Conservation (phyloP, 1,139 yeast species). For the Blastobotrys aristatus region DNA sequence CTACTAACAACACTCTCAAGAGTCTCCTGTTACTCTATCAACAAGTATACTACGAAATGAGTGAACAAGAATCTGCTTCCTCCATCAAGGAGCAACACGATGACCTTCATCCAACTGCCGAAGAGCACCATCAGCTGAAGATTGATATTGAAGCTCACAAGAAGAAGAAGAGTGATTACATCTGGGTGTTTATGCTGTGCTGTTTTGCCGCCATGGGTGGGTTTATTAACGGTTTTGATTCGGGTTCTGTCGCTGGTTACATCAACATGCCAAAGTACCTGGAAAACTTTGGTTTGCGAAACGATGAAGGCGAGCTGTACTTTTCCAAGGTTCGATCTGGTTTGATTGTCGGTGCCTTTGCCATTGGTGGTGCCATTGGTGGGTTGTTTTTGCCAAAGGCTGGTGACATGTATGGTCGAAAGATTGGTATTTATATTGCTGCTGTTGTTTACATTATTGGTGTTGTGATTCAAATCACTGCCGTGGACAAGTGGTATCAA, state of each 20-base stretch:
- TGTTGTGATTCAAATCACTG: not conserved
- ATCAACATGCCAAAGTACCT: conserved; percentile 63
- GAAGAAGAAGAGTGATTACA: conserved; percentile 9
- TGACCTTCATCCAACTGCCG: conserved; percentile 1
- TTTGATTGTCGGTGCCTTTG: conserved; percentile 48
- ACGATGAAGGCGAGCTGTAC: conserved; percentile 23
- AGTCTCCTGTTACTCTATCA: no score
- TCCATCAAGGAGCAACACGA: conserved; percentile 14
- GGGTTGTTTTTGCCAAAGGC: conserved; percentile 43
- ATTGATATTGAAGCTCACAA: not conserved
- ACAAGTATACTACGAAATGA: no score
- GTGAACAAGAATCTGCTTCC: conserved; percentile 11
- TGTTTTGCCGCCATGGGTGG: conserved; percentile 28
- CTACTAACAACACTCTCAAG: not conserved
- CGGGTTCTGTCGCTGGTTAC: conserved; percentile 63
- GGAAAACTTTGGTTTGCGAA: conserved; percentile 43
- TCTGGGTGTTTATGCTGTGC: conserved; percentile 17
- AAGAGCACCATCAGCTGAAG: conserved; percentile 1
- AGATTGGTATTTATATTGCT: not conserved
- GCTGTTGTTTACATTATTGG: conserved; percentile 1
- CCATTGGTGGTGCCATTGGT: conserved; percentile 54
- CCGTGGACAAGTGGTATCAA: conserved; percentile 42
- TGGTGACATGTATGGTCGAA: conserved; percentile 26
- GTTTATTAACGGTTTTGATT: conserved; percentile 50
- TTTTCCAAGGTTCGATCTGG: conserved; percentile 45